Evolutionary conservation across 148 eudicot species (phyloP).

Genomic region (Tetragonia tetragonoides): DNA sequence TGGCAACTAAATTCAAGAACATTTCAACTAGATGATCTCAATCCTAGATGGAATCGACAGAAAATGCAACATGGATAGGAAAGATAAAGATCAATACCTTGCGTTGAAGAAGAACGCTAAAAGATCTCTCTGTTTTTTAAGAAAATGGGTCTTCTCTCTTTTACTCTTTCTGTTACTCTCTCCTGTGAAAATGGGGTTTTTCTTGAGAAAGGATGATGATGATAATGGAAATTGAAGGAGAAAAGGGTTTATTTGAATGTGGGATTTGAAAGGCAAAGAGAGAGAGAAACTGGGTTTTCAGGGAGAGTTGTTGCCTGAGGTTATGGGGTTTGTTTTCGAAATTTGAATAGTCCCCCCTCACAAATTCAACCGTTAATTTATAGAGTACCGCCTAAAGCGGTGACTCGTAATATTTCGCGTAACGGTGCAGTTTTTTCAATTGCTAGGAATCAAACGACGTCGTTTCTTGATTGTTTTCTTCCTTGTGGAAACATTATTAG

Average conservation of each 20-base stretch:
- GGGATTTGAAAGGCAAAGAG: not conserved
- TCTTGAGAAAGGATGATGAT: not conserved
- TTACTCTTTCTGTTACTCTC: not conserved
- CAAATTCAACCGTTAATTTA: slow-evolving; percentile 24
- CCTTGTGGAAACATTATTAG: too few relatives aligned
- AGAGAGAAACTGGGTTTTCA: not conserved
- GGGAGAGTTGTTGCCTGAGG: not conserved
- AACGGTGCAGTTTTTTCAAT: not conserved
- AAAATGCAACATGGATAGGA: not conserved
- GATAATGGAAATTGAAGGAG: not conserved
- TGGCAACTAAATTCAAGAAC: not conserved
- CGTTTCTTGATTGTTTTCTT: not conserved
- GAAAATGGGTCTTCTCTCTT: not conserved
- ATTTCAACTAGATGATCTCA: not conserved
- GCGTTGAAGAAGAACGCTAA: slow-evolving; percentile 12
- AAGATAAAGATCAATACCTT: slow-evolving; percentile 7
- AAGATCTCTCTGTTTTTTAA: slow-evolving; percentile 1
- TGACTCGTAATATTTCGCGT: not conserved
- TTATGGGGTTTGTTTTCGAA: slow-evolving; percentile 5
- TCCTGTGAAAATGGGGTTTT: slow-evolving; percentile 15
- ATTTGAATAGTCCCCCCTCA: slow-evolving; percentile 10
- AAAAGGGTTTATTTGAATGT: not conserved
- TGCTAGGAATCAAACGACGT: not conserved
- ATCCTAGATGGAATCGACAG: not conserved
- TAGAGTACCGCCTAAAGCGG: slow-evolving; percentile 16